Conservation (phyloP, 1,284 basidiomycete species). For the Ustanciosporium gigantosporum region DNA sequence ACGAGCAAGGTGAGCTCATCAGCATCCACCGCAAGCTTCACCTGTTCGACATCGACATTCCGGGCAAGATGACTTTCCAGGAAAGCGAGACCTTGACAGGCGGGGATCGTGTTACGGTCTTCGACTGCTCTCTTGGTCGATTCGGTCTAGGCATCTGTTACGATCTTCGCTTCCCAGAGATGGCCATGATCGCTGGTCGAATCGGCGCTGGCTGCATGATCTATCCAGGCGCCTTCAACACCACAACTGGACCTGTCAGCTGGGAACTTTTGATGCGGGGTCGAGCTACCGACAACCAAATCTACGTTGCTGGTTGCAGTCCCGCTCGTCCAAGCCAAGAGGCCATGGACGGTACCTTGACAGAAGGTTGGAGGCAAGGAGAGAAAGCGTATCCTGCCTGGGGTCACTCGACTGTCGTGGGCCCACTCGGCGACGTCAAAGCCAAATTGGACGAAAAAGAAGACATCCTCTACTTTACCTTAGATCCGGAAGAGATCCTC, state of each 20-base stretch:
- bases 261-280: constrained; percentile 91
- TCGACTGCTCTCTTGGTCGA: constrained; percentile 91
- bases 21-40: constrained; percentile 92
- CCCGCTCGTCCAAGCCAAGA: constrained; percentile 80
- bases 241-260: constrained; percentile 90
- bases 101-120: constrained; percentile 76
- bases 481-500: constrained; percentile 46
- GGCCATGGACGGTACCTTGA: constrained; percentile 22
- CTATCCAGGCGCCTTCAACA: constrained; percentile 66
- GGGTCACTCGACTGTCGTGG: constrained; percentile 54
- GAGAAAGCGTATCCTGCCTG: constrained; percentile 56
- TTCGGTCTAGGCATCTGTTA: constrained; percentile 87
- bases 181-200: constrained; percentile 87
- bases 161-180: constrained; percentile 83
- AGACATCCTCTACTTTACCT: constrained; percentile 68
- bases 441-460: constrained; percentile 78
- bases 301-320: constrained; percentile 93
- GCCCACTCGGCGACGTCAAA: constrained; percentile 73
- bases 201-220: constrained; percentile 84
- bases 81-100: constrained; percentile 91
- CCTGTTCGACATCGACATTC: constrained; percentile 97
- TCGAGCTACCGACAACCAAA: constrained; percentile 91
- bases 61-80: constrained; percentile 95
- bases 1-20: constrained; percentile 81
- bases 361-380: constrained; percentile 28